Evolutionary conservation across 768 basidiomycete species (phyloP), one percentile per base, ranked within the genome.

Genomic region (Daedaleopsis nitida): DNA sequence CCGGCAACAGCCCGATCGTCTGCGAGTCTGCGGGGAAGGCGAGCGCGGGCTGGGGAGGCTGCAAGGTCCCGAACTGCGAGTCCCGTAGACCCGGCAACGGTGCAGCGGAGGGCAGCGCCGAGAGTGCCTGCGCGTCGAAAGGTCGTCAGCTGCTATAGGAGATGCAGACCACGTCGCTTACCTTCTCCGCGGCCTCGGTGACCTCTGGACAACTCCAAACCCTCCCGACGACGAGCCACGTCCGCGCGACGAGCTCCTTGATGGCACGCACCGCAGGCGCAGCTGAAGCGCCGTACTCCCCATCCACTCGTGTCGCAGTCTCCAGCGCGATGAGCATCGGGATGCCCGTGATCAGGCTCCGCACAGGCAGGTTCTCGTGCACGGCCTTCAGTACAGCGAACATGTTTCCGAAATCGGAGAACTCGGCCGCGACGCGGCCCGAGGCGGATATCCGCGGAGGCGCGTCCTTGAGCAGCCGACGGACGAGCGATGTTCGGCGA

Each of bases 321-420:
- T 91, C 84, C 52, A 96, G 72, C 1, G 91, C 86, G n/a, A 92
- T 70, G 27, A 97, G 73, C 92, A 97, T 94, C 5, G 95, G 94
- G 37, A 92, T 75, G 21, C 93, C 91, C 2, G 86, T 85, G 17
- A 94, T 74, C 43, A 96, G 67, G 2, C 86, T 89, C 44, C 88
- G 84, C 27, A 88, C 75, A 1, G 95, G 94, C n/a, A 92, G 72
- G 52, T 87, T 80, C 63, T 87, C 79, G 52, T 93, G 88, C 27
- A 92, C 78, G 3, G 83, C 81, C 6, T 77, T 80, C 39, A 96
- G 80, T 34, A 94, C 80, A 47, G 83, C 80, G 44, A 89, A 76
- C 35, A 94, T 82, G 68, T 86, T 84, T 10, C 84, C 79, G 70
- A 92, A 93, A 67, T 96, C 95, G 39, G 86, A 85, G 16, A 87